A percentile compares a stretch with the other conserved stretches of the same genome.
phyloP scores from a whole-genome alignment of 1,284 basidiomycete genomes.

The Volvariella volvacea region DNA sequence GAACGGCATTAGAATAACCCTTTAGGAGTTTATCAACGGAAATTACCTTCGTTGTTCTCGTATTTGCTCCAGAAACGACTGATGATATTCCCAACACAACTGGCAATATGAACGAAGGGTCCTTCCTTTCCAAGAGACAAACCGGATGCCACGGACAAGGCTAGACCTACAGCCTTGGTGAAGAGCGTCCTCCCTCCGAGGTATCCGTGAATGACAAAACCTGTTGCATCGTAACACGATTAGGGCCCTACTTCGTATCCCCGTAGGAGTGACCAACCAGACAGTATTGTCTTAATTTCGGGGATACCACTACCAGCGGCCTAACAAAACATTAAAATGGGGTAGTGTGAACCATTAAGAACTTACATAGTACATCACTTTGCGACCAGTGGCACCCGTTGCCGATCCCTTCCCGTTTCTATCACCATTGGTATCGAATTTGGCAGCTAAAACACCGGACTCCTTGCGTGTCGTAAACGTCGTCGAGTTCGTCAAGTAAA shows the following conservation, averaged over 20 bases:
- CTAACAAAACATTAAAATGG: constrained; percentile 25
- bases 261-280: constrained; percentile 42
- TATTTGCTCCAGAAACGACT: constrained; percentile 86
- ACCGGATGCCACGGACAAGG: constrained; percentile 88
- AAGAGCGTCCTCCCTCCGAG: constrained; percentile 86
- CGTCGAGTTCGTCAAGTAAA: constrained; percentile 83
- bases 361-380: constrained; percentile 77
- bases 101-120: constrained; percentile 94
- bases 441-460: constrained; percentile 60
- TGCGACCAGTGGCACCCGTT: constrained; percentile 40
- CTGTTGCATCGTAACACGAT: constrained; percentile 29
- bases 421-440: constrained; percentile 27
- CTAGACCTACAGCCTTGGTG: constrained; percentile 87
- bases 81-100: constrained; percentile 92
- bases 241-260: background rate
- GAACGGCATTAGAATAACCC: constrained; percentile 5
- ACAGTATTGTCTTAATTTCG: constrained; percentile 95
- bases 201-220: constrained; percentile 98
- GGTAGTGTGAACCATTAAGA: constrained; percentile 5
- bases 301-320: constrained; percentile 96
- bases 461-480: constrained; percentile 87
- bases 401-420: constrained; percentile 15
- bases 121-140: constrained; percentile 92
- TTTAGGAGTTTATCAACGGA: constrained; percentile 1
- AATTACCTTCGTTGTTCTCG: constrained; percentile 84